Conservation (phyloP, 2,329 filamentous ascomycete species). For the Colletotrichum theobromicola region DNA sequence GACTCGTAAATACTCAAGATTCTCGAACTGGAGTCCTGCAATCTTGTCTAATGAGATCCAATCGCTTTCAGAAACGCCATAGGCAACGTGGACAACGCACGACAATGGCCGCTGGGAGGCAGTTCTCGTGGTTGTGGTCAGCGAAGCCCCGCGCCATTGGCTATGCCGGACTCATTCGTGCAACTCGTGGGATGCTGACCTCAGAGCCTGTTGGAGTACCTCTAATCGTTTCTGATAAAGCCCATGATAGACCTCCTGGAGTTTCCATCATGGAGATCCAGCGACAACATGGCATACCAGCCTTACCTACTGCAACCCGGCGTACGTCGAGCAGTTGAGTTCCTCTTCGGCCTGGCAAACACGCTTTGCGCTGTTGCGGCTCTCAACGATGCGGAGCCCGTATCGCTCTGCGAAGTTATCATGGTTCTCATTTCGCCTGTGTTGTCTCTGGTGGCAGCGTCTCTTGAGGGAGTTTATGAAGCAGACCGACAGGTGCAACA, state of each 20-base stretch:
- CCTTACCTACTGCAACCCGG: not conserved
- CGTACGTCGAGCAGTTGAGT: not conserved
- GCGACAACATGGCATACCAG: not conserved
- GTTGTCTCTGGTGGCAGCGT: not conserved
- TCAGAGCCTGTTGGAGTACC: fast-evolving
- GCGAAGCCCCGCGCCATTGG: not conserved
- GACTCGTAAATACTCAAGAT: fast-evolving
- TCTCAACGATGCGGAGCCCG: not conserved
- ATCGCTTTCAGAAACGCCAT: fast-evolving
- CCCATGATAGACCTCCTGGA: not conserved
- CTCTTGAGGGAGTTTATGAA: not conserved
- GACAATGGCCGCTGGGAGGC: not conserved
- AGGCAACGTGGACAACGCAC: not conserved
- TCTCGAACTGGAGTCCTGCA: fast-evolving
- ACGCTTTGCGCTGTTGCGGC: not conserved
- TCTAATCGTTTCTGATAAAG: fast-evolving
- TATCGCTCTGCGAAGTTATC: not conserved
- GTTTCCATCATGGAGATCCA: not conserved
- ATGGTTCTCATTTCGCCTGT: not conserved
- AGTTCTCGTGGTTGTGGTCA: not conserved
- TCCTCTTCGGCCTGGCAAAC: not conserved
- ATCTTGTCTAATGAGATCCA: not conserved
- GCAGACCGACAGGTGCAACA: not conserved
- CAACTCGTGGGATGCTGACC: not conserved
- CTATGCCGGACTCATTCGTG: not conserved